Evolutionary conservation across 148 eudicot genomes (phyloP).

Genomic region (Hydrangea macrophylla): DNA sequence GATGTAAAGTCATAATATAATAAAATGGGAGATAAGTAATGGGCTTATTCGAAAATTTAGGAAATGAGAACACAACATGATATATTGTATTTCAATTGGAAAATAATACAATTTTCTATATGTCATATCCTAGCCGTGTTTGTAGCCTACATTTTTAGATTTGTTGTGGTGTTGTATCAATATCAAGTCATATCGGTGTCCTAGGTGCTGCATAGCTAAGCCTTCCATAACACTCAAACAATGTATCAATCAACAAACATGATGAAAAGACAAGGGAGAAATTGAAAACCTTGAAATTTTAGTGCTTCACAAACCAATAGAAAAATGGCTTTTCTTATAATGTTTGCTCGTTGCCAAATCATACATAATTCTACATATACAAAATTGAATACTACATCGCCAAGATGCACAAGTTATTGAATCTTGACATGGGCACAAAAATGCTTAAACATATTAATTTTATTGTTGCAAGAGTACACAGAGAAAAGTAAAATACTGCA

Average conservation of each 20-base stretch:
- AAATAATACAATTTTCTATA: too few relatives aligned
- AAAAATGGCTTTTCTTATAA: not conserved
- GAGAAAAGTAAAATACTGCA: not conserved
- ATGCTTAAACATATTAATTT: not conserved
- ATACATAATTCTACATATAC: not conserved
- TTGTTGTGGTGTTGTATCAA: too few relatives aligned
- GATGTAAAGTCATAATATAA: too few relatives aligned
- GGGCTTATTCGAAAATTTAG: too few relatives aligned
- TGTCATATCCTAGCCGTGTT: too few relatives aligned
- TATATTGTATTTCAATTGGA: too few relatives aligned
- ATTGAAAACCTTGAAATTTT: not conserved
- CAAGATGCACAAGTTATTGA: not conserved
- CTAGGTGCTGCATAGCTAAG: too few relatives aligned
- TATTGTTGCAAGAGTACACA: not conserved
- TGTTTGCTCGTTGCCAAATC: not conserved
- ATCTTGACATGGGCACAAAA: not conserved
- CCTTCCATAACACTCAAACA: not conserved
- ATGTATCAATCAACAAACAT: not conserved
- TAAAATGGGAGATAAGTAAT: too few relatives aligned
- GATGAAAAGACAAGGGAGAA: not conserved
- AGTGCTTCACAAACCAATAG: not conserved
- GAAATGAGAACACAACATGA: too few relatives aligned
- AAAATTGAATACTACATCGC: not conserved
- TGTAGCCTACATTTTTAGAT: too few relatives aligned
- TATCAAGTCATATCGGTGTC: too few relatives aligned